Evolutionary conservation across 495 filamentous ascomycete genomes (phyloP).

Genomic region (Annulohypoxylon nitens): DNA sequence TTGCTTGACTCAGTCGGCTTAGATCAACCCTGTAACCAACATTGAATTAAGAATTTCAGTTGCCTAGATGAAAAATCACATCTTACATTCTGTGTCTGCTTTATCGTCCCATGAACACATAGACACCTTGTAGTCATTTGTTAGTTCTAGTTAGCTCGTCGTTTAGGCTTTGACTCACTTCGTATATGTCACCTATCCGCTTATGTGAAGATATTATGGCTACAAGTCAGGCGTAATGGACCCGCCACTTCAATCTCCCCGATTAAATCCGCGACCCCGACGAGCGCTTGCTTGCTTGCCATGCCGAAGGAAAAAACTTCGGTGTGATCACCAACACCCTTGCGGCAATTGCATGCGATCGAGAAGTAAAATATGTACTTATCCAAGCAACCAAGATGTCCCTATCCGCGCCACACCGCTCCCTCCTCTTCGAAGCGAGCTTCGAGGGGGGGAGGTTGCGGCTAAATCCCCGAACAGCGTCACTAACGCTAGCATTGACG

Average conservation of each 20-base stretch:
- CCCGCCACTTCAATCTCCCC: slow-evolving; percentile 15
- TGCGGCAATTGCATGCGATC: slow-evolving; percentile 55
- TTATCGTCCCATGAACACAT: too few species aligned
- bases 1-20: too few species aligned
- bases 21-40: too few species aligned
- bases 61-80: too few species aligned
- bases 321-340: slow-evolving; percentile 56
- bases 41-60: too few species aligned
- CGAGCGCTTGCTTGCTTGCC: slow-evolving; percentile 56
- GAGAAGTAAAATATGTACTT: slow-evolving; percentile 47
- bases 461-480: neutral
- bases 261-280: slow-evolving; percentile 53
- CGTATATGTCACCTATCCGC: too few species aligned
- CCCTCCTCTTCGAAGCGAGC: neutral
- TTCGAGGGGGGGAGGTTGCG: neutral
- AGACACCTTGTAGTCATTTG: too few species aligned
- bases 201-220: too few species aligned
- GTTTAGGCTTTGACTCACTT: too few species aligned
- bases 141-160: too few species aligned
- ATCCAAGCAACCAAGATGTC: slow-evolving; percentile 1
- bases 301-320: slow-evolving; percentile 59
- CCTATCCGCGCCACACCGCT: neutral
- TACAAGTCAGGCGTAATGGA: slow-evolving; percentile 5
- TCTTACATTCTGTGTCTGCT: too few species aligned
- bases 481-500: neutral